Evolutionary conservation across 129 eudicot species (phyloP).

Genomic region (Kitagawia praeruptora): DNA sequence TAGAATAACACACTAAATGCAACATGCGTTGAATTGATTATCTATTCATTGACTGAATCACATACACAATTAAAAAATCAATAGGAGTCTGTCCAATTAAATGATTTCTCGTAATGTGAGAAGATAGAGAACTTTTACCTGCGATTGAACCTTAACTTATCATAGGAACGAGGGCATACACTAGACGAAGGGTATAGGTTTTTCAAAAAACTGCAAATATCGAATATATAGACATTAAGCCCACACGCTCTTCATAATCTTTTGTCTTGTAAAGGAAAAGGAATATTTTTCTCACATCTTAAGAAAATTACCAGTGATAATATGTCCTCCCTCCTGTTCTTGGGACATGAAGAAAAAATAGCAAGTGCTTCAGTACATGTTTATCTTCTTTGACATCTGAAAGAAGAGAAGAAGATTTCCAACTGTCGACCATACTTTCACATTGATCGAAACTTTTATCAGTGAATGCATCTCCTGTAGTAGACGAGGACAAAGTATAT

Average conservation of each 20-base stretch:
- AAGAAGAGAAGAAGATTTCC: constrained; percentile 65
- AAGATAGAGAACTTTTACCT: constrained; percentile 34
- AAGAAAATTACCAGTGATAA: constrained; percentile 51
- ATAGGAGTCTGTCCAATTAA: neutral
- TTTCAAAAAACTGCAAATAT: constrained; percentile 58
- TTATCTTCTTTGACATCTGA: constrained; percentile 44
- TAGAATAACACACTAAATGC: neutral
- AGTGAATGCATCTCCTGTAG: constrained; percentile 24
- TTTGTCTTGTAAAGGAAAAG: neutral
- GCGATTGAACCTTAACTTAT: constrained; percentile 71
- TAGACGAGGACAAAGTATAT: constrained; percentile 8
- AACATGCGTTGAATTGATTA: neutral
- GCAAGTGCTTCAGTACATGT: constrained; percentile 51
- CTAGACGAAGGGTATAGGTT: constrained; percentile 52
- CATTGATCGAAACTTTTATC: constrained; percentile 45
- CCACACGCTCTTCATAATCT: neutral
- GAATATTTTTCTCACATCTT: neutral
- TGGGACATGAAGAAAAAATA: constrained; percentile 93
- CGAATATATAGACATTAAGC: constrained; percentile 1
- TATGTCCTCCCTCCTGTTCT: constrained; percentile 96
- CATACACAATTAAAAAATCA: neutral
- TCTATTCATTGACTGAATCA: neutral
- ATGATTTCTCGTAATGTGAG: neutral
- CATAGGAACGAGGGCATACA: constrained; percentile 96
- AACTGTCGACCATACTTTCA: constrained; percentile 44